Evolutionary conservation across 1,284 basidiomycete species (phyloP).

Genomic region (Cutaneotrichosporon cavernicola): DNA sequence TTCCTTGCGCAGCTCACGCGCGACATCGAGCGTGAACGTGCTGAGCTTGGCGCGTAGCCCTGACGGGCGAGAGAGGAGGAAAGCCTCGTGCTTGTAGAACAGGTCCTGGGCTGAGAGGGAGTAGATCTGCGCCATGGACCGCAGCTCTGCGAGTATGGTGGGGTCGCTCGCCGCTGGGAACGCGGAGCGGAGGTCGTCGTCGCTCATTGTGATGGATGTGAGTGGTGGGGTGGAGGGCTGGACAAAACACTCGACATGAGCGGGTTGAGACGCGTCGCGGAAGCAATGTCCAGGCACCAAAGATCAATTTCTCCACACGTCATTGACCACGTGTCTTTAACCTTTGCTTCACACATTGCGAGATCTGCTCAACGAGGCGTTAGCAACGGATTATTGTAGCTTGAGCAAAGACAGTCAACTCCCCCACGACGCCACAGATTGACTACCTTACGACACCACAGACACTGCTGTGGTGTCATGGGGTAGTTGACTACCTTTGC

Average conservation of each 20-base stretch:
- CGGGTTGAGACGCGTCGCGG: constrained; percentile 6
- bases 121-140: constrained; percentile 51
- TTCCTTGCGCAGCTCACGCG: constrained; percentile 51
- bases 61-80: constrained; percentile 50
- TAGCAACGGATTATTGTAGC: too few relatives aligned
- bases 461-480: too few relatives aligned
- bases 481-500: too few relatives aligned
- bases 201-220: constrained; percentile 7
- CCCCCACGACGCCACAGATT: too few relatives aligned
- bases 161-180: constrained; percentile 3
- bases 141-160: constrained; percentile 13
- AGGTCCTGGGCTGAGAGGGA: constrained; percentile 49
- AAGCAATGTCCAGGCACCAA: neutral
- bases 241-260: constrained; percentile 7
- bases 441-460: too few relatives aligned
- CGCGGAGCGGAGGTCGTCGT: neutral
- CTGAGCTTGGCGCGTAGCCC: constrained; percentile 47
- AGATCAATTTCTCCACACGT: neutral
- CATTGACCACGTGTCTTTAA: neutral
- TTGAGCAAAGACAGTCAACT: too few relatives aligned
- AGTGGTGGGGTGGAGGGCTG: neutral
- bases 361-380: too few relatives aligned
- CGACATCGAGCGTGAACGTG: constrained; percentile 45
- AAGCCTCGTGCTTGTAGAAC: constrained; percentile 56
- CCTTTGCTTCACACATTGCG: too few relatives aligned